These are phyloP conservation scores for Moesziomyces antarcticus DNA, from an alignment of 1,284 basidiomycete species.

Conservation along the genomic window DNA sequence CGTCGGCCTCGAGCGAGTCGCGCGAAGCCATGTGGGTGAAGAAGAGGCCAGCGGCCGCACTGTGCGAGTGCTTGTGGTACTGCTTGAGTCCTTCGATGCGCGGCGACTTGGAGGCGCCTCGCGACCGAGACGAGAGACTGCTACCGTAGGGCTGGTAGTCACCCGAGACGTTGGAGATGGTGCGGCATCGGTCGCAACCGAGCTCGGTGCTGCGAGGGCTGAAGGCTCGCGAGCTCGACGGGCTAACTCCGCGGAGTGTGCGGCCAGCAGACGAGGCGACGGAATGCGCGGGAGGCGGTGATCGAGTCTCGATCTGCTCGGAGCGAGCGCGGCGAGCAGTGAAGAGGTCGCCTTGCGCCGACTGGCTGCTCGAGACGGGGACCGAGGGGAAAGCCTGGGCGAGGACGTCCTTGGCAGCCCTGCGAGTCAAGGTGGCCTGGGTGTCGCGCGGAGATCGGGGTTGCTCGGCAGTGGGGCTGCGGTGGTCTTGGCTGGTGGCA, in stretches of 20 bases:
- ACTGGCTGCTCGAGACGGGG: slow-evolving; percentile 1
- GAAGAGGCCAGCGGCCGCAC: slow-evolving; percentile 49
- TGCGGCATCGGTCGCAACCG: slow-evolving; percentile 49
- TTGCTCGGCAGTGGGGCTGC: slow-evolving; percentile 7
- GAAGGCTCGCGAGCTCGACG: slow-evolving; percentile 35
- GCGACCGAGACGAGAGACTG: slow-evolving; percentile 38
- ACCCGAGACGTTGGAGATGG: slow-evolving; percentile 43
- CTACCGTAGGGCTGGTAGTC: slow-evolving; percentile 45
- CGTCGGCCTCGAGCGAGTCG: slow-evolving; percentile 14
- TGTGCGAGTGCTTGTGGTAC: slow-evolving; percentile 56
- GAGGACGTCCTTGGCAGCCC: slow-evolving; percentile 42
- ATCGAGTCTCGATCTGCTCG: slow-evolving; percentile 36
- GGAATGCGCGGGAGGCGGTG: slow-evolving; percentile 48
- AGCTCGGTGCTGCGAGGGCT: slow-evolving; percentile 40
- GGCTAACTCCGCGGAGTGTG: slow-evolving; percentile 50
- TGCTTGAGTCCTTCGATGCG: slow-evolving; percentile 33
- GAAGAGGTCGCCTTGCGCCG: slow-evolving; percentile 15
- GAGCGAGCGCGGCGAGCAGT: slow-evolving; percentile 24
- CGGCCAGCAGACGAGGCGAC: slow-evolving; percentile 54
- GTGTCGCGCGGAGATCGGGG: slow-evolving; percentile 12
- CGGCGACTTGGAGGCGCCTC: slow-evolving; percentile 28
- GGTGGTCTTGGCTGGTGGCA: slow-evolving; percentile 32
- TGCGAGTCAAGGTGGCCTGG: slow-evolving; percentile 41
- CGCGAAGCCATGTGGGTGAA: slow-evolving; percentile 45
- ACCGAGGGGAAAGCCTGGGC: slow-evolving; percentile 21